These are phyloP conservation scores for Blastobotrys elegans DNA, from an alignment of 1,139 yeast species.

Conservation along the genomic window DNA sequence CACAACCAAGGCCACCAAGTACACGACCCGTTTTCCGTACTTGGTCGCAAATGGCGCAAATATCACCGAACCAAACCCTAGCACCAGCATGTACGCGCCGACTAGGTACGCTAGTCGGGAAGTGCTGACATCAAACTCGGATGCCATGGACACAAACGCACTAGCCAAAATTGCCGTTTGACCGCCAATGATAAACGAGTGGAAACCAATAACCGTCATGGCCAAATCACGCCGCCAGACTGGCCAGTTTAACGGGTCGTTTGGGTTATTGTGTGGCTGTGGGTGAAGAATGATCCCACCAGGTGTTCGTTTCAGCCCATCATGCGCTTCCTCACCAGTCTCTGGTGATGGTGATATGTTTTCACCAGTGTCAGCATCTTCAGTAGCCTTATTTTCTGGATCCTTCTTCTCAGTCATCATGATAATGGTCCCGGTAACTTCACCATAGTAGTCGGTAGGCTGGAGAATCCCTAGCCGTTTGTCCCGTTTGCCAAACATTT, in stretches of 20 bases:
- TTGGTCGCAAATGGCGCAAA: slow-evolving; percentile 57
- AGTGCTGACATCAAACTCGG: slow-evolving; percentile 43
- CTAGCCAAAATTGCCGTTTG: slow-evolving; percentile 60
- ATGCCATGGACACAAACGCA: slow-evolving; percentile 43
- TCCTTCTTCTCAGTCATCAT: slow-evolving; percentile 29
- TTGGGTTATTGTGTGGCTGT: slow-evolving; percentile 70
- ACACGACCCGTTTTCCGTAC: slow-evolving; percentile 56
- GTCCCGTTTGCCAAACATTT: not conserved
- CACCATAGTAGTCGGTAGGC: slow-evolving; percentile 35
- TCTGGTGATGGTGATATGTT: slow-evolving; percentile 9
- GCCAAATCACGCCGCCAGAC: slow-evolving; percentile 54
- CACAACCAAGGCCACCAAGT: slow-evolving; percentile 45
- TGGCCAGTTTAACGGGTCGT: slow-evolving; percentile 76
- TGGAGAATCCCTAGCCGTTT: slow-evolving; percentile 39
- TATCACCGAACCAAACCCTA: slow-evolving; percentile 54
- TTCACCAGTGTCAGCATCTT: slow-evolving; percentile 8
- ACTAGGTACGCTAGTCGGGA: slow-evolving; percentile 50
- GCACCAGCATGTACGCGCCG: slow-evolving; percentile 55
- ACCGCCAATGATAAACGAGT: slow-evolving; percentile 59
- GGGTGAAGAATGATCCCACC: slow-evolving; percentile 61
- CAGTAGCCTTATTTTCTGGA: not conserved
- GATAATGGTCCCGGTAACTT: slow-evolving; percentile 46
- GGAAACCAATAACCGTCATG: slow-evolving; percentile 50
- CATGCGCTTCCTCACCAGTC: slow-evolving; percentile 11
- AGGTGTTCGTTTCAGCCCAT: slow-evolving; percentile 41